Conservation (phyloP, 495 filamentous ascomycete species). For the Apiosordaria backusii region DNA sequence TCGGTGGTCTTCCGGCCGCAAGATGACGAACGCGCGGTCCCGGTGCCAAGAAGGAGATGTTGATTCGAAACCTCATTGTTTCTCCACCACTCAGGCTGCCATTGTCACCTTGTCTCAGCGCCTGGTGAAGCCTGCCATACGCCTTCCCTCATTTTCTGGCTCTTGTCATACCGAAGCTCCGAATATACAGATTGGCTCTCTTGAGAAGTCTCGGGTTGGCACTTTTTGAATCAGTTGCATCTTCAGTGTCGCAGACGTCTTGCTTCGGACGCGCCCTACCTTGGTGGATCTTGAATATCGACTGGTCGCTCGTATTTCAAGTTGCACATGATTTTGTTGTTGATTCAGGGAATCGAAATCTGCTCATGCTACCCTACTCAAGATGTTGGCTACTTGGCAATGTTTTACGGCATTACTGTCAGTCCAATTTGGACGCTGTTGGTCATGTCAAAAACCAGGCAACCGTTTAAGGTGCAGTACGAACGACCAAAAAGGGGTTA, state of each 20-base stretch:
- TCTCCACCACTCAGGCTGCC: too few relatives aligned
- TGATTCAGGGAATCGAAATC: background rate
- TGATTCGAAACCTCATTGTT: background rate
- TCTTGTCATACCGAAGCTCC: too few relatives aligned
- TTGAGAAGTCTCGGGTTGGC: too few relatives aligned
- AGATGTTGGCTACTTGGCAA: background rate
- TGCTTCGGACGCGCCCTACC: background rate
- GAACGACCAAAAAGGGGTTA: background rate
- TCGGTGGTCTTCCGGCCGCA: constrained; percentile 1
- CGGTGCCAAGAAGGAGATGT: background rate
- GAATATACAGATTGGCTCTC: too few relatives aligned
- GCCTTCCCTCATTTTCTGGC: too few relatives aligned
- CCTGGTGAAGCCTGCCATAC: too few relatives aligned
- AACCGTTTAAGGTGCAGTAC: background rate
- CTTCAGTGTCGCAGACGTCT: background rate
- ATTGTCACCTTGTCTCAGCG: too few relatives aligned
- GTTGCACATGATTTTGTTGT: background rate
- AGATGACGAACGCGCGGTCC: background rate
- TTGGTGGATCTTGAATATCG: background rate
- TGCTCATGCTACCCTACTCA: background rate
- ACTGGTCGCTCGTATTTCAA: too few relatives aligned
- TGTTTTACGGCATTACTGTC: background rate
- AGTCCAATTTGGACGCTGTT: background rate
- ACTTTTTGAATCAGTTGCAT: background rate
- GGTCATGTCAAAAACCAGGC: background rate